Percentiles rank a stretch among this genome's conserved stretches.
These are phyloP conservation scores for Thalassiosira hispida DNA, from an alignment of 352 stramenopile genomes.

Conservation along the genomic window DNA sequence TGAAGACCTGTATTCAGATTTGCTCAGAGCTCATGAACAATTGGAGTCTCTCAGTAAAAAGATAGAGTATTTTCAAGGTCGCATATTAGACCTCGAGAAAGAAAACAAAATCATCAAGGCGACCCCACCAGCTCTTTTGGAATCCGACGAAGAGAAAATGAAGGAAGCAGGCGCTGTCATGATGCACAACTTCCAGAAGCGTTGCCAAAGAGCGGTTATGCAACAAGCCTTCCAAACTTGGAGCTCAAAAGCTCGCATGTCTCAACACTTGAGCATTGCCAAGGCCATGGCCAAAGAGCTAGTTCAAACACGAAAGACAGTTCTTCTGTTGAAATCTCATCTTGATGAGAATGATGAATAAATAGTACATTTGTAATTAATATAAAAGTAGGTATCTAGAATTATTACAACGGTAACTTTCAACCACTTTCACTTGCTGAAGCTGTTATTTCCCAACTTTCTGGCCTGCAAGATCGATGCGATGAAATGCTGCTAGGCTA, in stretches of 20 bases:
- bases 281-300: conserved; percentile 63
- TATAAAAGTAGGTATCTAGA: too few relatives aligned
- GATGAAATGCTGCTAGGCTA: too few relatives aligned
- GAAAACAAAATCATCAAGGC: conserved; percentile 30
- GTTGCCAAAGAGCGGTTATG: conserved; percentile 14
- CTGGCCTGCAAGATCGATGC: too few relatives aligned
- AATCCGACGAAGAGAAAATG: conserved; percentile 38
- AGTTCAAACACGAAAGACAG: conserved; percentile 44
- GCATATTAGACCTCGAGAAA: conserved; percentile 51
- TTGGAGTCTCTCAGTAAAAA: conserved; percentile 46
- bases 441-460: too few relatives aligned
- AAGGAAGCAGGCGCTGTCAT: conserved; percentile 39
- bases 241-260: conserved; percentile 41
- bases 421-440: too few relatives aligned
- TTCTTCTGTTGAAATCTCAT: conserved; percentile 60
- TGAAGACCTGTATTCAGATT: conserved; percentile 47
- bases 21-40: conserved; percentile 55
- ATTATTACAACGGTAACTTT: too few relatives aligned
- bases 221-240: conserved; percentile 47
- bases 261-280: conserved; percentile 46
- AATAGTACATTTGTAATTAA: conserved; percentile 2
- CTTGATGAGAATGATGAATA: conserved; percentile 26
- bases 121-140: background rate
- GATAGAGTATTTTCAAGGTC: conserved; percentile 36
- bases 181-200: conserved; percentile 43